A percentile compares a stretch with the other conserved stretches of the same genome.
Conservation (phyloP, 306 rosid species). For the Rosa persica region DNA sequence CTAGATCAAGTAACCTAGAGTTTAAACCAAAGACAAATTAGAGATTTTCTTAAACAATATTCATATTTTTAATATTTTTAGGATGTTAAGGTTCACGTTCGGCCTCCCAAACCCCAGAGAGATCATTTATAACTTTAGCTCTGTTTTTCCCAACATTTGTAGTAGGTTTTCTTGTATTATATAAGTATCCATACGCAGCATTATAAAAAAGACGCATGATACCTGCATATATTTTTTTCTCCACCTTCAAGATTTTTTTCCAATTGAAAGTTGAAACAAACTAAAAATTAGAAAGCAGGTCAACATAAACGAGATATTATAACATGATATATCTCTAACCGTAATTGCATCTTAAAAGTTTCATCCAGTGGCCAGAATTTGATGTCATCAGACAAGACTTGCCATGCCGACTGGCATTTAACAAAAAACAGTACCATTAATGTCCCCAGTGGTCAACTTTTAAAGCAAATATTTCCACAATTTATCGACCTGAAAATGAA, state of each 20-base stretch:
- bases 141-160: too few relatives aligned
- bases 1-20: too few relatives aligned
- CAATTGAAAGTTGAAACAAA: not conserved
- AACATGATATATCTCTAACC: not conserved
- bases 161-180: too few relatives aligned
- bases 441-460: conserved; percentile 8
- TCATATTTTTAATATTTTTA: too few relatives aligned
- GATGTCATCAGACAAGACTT: not conserved
- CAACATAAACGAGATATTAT: not conserved
- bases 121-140: too few relatives aligned
- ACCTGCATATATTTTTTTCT: not conserved
- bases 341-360: not conserved
- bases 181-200: too few relatives aligned
- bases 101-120: too few relatives aligned
- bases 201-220: too few relatives aligned
- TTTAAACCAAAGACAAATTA: too few relatives aligned
- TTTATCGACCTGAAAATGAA: conserved; percentile 5
- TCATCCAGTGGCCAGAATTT: conserved; percentile 1
- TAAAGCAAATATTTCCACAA: conserved; percentile 4
- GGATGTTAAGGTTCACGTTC: too few relatives aligned
- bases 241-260: not conserved
- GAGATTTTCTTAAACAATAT: too few relatives aligned
- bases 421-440: conserved; percentile 4
- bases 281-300: not conserved
- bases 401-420: conserved; percentile 13